These are phyloP conservation scores for Daldinia loculata DNA, from an alignment of 495 filamentous ascomycete species.

Conservation along the genomic window DNA sequence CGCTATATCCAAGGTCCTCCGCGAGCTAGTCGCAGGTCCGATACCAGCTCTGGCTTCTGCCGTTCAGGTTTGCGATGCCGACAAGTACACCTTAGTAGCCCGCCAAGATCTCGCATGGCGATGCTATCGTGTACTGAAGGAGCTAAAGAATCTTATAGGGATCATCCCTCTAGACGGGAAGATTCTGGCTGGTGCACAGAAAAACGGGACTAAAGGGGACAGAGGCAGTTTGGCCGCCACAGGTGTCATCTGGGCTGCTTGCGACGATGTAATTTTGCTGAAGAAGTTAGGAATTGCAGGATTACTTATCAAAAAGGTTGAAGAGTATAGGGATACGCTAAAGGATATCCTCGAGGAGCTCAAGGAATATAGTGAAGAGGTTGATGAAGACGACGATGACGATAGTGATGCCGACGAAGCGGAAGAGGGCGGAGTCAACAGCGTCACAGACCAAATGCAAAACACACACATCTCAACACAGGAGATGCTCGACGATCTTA, in stretches of 20 bases:
- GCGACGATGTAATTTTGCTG: constrained; percentile 72
- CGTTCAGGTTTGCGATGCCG: constrained; percentile 67
- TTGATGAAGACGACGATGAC: constrained; percentile 58
- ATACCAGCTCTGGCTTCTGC: constrained; percentile 77
- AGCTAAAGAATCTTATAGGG: constrained; percentile 54
- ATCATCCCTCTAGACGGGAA: constrained; percentile 59
- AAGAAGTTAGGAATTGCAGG: constrained; percentile 70
- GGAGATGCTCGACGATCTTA: constrained; percentile 62
- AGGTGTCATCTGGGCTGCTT: constrained; percentile 72
- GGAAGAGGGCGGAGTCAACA: constrained; percentile 36
- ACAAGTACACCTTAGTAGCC: constrained; percentile 65
- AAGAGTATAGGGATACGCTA: constrained; percentile 73
- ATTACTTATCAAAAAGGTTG: constrained; percentile 66
- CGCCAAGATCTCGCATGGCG: constrained; percentile 63
- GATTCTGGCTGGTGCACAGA: constrained; percentile 51
- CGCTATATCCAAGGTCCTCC: constrained; percentile 72
- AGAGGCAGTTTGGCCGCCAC: constrained; percentile 67
- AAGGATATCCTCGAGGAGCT: constrained; percentile 84
- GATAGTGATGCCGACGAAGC: constrained; percentile 53
- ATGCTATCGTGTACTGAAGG: constrained; percentile 55
- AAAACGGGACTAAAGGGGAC: constrained; percentile 53
- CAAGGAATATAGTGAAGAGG: constrained; percentile 83
- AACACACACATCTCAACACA: constrained; percentile 50
- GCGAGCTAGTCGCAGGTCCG: constrained; percentile 68
- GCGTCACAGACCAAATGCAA: constrained; percentile 38